These are phyloP conservation scores for Citeromyces siamensis DNA, from an alignment of 1,139 yeast genomes.

Conservation along the genomic window DNA sequence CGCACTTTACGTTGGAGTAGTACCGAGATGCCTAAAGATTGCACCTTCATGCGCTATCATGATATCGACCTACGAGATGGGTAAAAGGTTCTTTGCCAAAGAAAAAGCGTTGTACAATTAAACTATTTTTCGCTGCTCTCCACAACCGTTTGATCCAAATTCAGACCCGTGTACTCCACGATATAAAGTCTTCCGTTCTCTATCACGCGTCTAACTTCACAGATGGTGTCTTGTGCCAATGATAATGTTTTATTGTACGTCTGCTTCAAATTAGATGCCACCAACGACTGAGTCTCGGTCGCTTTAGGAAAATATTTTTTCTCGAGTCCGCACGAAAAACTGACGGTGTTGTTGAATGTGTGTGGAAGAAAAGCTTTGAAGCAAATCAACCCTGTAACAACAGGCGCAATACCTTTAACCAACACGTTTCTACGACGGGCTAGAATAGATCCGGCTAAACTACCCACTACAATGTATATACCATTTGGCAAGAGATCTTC, in stretches of 20 bases:
- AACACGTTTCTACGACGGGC: conserved; percentile 61
- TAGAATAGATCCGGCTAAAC: conserved; percentile 67
- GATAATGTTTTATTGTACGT: conserved; percentile 30
- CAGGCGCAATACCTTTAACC: conserved; percentile 49
- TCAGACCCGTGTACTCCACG: conserved; percentile 56
- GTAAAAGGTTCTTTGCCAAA: conserved; percentile 48
- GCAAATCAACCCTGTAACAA: conserved; percentile 54
- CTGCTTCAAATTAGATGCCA: conserved; percentile 32
- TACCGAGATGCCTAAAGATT: conserved; percentile 78
- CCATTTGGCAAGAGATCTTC: conserved; percentile 75
- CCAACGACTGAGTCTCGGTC: conserved; percentile 49
- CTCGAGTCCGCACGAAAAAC: conserved; percentile 57
- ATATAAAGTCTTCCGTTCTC: conserved; percentile 32
- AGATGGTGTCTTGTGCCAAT: conserved; percentile 24
- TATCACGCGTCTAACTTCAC: conserved; percentile 23
- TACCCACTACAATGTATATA: conserved; percentile 61
- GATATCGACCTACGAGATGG: conserved; percentile 91
- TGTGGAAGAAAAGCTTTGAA: conserved; percentile 69
- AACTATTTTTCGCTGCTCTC: conserved; percentile 25
- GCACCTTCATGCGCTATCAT: conserved; percentile 98
- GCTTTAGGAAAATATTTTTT: conserved; percentile 49
- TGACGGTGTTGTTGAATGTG: conserved; percentile 56
- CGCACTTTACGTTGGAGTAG: conserved; percentile 75
- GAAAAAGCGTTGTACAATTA: background rate
- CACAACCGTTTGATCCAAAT: conserved; percentile 50